Evolutionary conservation across 1,284 basidiomycete genomes (phyloP), one percentile per base, ranked within the genome.

Genomic region (Rhodotorula sp.): DNA sequence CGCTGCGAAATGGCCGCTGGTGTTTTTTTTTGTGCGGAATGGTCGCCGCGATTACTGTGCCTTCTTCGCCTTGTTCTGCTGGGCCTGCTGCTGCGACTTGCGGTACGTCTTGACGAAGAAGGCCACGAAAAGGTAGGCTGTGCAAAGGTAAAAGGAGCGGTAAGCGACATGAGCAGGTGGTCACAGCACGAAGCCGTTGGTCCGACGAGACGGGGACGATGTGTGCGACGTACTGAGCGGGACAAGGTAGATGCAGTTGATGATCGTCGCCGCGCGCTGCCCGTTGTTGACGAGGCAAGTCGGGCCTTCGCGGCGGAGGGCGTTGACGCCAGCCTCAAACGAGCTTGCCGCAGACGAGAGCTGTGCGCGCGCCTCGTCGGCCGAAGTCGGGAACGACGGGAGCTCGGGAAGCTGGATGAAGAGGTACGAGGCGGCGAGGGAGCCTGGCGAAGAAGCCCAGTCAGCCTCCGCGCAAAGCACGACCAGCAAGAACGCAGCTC

Each of bases 81-180:
- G 57, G 27, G 46, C 42, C 44, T 14, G 54, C 54, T 19, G 46
- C 46, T 14, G 54, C 46, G 42, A 46, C 52, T 60, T 60, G 44
- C 63, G 62, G 71, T 75, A 75, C 8, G 61, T 56, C 64, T 70
- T 68, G 64, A 75, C 23, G 62, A 75, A 75, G 68, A 75, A 75
- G 17, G 71, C 64, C 16, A 55, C 64, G 41, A 75, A 75, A 44
- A 75, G 71, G 64, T 68, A 73, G 34, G 74, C 66, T 71, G 69
- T 10, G 48, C 14, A 46, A 9, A 41, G 8, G 44, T 10, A 41
- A 46, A 19, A n/a, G 27, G 45, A 56, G 53, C 0, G n/a, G n/a
- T 10, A 25, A 25, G 48, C 48, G 48, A 49, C 17, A 16, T 8
- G 52, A 53, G 12, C 5, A 25, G 52, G 23, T 13, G 16, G 23